phyloP scores from a whole-genome alignment of 139 green algal genomes.

The Picochlorum sp. region DNA sequence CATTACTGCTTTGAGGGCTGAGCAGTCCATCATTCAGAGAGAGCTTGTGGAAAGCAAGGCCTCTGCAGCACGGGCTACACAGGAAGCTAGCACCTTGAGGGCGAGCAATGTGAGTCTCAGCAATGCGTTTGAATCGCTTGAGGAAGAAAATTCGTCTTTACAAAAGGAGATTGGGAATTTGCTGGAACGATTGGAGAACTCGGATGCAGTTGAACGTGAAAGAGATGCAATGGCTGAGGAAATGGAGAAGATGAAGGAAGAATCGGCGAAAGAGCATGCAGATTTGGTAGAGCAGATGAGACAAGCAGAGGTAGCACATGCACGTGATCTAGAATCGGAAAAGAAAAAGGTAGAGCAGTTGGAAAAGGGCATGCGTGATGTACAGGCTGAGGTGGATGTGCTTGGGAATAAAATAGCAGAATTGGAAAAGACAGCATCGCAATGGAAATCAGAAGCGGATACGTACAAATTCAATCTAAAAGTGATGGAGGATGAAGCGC shows the following conservation, averaged over 20 bases:
- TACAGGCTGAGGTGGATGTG: constrained; percentile 4
- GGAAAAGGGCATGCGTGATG: not conserved
- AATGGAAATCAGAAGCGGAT: too few relatives aligned
- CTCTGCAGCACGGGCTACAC: not conserved
- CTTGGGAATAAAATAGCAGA: not conserved
- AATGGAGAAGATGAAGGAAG: not conserved
- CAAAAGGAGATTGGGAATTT: not conserved
- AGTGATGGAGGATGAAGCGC: too few relatives aligned
- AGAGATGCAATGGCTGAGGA: too few relatives aligned
- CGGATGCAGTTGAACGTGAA: not conserved
- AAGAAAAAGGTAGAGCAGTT: not conserved
- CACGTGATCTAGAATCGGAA: too few relatives aligned
- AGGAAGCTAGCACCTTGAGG: constrained; percentile 6
- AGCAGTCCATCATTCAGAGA: constrained; percentile 9
- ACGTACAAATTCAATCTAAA: too few relatives aligned
- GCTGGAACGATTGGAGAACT: not conserved
- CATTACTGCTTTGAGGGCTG: constrained; percentile 19
- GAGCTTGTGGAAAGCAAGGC: constrained; percentile 17
- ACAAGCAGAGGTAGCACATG: not conserved
- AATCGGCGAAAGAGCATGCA: not conserved
- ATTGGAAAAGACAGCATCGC: too few relatives aligned
- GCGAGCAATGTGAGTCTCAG: constrained; percentile 9
- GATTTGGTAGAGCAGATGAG: constrained; percentile 12
- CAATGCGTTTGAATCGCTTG: constrained; percentile 4
- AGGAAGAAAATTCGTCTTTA: not conserved